Evolutionary conservation across 2,329 filamentous ascomycete species (phyloP).

Genomic region (Phyllosticta citrichinensis): DNA sequence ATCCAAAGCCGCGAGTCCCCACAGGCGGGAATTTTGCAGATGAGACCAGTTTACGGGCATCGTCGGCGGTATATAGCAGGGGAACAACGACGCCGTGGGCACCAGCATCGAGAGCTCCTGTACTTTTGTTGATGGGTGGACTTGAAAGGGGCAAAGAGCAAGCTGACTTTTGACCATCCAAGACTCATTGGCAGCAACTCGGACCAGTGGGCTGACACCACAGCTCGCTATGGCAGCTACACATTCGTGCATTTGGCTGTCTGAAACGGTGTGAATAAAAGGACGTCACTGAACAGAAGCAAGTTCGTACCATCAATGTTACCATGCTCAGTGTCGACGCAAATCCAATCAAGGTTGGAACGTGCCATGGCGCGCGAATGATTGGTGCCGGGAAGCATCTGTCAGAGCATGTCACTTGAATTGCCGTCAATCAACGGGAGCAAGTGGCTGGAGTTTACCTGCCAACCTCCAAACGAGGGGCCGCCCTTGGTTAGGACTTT

Average conservation of each 20-base stretch:
- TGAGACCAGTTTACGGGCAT: constrained; percentile 42
- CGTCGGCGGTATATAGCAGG: constrained; percentile 42
- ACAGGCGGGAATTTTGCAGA: constrained; percentile 47
- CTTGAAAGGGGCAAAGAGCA: background rate
- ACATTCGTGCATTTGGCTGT: constrained; percentile 45
- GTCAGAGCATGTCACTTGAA: background rate
- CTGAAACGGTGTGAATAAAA: constrained; percentile 15
- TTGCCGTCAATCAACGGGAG: background rate
- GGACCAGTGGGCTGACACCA: constrained; percentile 35
- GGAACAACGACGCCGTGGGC: constrained; percentile 50
- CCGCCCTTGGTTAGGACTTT: constrained; percentile 40
- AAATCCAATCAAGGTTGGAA: constrained; percentile 44
- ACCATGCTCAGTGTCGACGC: constrained; percentile 46
- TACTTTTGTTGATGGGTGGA: background rate
- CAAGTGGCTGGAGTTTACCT: constrained; percentile 30
- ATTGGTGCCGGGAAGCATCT: constrained; percentile 46
- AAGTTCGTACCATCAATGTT: constrained; percentile 40
- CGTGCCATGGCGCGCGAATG: constrained; percentile 43
- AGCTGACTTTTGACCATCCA: constrained; percentile 51
- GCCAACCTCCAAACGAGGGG: constrained; percentile 47
- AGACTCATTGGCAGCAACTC: constrained; percentile 46
- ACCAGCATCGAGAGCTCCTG: constrained; percentile 47
- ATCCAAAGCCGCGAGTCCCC: constrained; percentile 47
- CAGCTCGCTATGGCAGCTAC: constrained; percentile 39
- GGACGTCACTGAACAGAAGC: background rate